Conservation (phyloP, 2,329 filamentous ascomycete species). For the Alternaria infectoria region DNA sequence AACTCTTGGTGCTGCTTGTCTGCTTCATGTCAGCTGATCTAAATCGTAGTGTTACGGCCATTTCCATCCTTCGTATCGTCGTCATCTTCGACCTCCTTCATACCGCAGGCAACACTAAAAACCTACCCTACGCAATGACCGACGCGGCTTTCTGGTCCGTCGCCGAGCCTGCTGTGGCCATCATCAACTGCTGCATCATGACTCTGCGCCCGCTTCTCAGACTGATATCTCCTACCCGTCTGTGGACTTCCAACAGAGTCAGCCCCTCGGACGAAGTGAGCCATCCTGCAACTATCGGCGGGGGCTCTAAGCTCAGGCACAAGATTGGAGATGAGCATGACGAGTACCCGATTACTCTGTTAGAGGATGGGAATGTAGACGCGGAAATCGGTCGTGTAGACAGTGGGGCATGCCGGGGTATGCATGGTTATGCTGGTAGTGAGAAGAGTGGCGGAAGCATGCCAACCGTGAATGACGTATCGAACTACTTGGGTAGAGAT, state of each 20-base stretch:
- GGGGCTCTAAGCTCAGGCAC: not conserved
- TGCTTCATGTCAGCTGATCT: not conserved
- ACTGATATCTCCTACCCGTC: not conserved
- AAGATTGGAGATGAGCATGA: not conserved
- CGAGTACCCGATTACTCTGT: not conserved
- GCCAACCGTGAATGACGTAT: not conserved
- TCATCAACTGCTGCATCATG: not conserved
- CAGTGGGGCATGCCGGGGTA: not conserved
- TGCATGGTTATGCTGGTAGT: not conserved
- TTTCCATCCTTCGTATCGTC: not conserved
- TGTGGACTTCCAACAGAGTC: not conserved
- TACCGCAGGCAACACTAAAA: not conserved
- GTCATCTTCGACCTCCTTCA: not conserved
- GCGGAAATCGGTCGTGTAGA: not conserved
- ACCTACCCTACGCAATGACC: not conserved
- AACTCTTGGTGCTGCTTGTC: not conserved
- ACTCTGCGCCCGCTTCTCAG: not conserved
- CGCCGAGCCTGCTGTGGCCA: not conserved
- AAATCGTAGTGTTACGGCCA: not conserved
- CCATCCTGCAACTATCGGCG: not conserved
- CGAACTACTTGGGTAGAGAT: not conserved
- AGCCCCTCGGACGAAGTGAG: not conserved
- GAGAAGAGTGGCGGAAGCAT: not conserved
- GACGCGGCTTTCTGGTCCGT: not conserved
- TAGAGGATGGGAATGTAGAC: not conserved